phyloP scores from a whole-genome alignment of 768 basidiomycete genomes.

The Podaxis mareebaensis region DNA sequence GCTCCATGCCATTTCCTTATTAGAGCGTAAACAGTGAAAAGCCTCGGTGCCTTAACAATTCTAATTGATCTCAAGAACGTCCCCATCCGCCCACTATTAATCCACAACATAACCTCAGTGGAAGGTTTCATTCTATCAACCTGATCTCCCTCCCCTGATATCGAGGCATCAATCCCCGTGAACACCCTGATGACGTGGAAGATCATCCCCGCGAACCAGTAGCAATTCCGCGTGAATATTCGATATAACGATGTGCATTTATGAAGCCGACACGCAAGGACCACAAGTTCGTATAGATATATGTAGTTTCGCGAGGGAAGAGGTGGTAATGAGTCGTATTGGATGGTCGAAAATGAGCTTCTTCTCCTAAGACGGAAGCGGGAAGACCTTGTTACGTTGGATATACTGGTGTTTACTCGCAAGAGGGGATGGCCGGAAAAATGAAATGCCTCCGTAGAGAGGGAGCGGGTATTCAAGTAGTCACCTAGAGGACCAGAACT shows the following conservation, averaged over 20 bases:
- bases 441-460: background rate
- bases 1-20: background rate
- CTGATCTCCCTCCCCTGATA: background rate
- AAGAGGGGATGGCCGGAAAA: background rate
- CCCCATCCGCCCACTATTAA: constrained; percentile 1
- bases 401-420: background rate
- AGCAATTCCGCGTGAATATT: constrained; percentile 4
- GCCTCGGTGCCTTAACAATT: background rate
- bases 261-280: background rate
- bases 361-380: background rate
- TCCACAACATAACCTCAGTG: background rate
- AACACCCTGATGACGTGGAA: background rate
- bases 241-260: constrained; percentile 5
- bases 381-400: background rate
- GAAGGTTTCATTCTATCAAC: background rate
- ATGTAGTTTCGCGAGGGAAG: background rate
- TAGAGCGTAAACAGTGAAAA: background rate
- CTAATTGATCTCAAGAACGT: background rate
- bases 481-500: background rate
- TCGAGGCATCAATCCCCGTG: background rate
- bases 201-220: constrained; percentile 8
- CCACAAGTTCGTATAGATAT: background rate
- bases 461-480: background rate
- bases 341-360: background rate
- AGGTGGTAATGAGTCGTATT: background rate